Evolutionary conservation across 305 asterid species (phyloP), one percentile per base, ranked within the genome.

Genomic region (Salvia sclarea): DNA sequence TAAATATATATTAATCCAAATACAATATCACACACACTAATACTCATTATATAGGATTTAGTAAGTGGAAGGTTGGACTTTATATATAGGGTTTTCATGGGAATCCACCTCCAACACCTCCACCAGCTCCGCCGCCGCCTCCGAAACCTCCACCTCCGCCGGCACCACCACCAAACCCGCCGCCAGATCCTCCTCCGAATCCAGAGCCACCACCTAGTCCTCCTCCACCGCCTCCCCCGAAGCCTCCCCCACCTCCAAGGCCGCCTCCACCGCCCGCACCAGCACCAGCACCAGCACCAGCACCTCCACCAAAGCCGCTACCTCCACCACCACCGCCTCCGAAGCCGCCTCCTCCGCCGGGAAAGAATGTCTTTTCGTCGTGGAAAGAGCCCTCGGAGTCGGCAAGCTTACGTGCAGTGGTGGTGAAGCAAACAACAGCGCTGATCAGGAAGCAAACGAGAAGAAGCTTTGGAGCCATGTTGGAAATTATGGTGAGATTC

Each of bases 341-440:
- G n/a, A 14, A 18, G 18, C 55, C 55, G 3, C 55, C 55, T 8
- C 55, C 55, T 48, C 30, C 55, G 28, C 55, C 58, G 0, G 33
- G 14, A 20, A 52, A 52, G 33, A 24, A 52, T 25, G 30, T 1
- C 33, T 52, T 52, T 12, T 52, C 33, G 2, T 52, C 58, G 4
- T 8, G 1, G 54, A 47, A 55, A 44, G 61, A 35, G 1, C 11
- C 35, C 16, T 22, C 3, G 10, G 37, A 4, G 59, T 6, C 37
- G 5, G 59, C 35, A 12, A 76, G 70, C 43, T 41, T 22, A 44
- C 76, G 74, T 2, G 80, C 78, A 1, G 57, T 30, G 55, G 73
- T 31, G 43, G 73, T 64, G 73, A 62, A 64, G 63, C 13, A 56
- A 58, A 71, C 73, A 33, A 76, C 65, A 70, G 72, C 55, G 41